Evolutionary conservation across 176 grass and related monocot genomes (phyloP), one percentile per base, ranked within the genome.

Genomic region (Aechmea fasciata): DNA sequence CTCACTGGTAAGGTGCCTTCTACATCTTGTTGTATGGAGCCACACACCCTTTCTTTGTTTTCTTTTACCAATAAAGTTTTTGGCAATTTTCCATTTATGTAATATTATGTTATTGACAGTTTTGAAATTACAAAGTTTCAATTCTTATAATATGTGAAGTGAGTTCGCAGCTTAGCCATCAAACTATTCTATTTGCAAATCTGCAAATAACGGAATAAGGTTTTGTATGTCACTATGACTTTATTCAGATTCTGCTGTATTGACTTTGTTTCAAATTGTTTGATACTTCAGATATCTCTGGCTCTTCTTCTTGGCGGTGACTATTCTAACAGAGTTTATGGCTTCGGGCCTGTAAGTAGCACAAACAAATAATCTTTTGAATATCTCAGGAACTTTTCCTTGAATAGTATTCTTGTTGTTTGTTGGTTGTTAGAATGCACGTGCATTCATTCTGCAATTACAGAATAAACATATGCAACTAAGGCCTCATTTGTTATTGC

Each of bases 301-400:
- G 83, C 88, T 13, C 41, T 96, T 69, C 92, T 96, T 81, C 88
- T 96, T 75, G 92, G 92, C 67, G 79, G 92, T 68, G 92, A 96
- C 69, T 96, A 96, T 75, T 80, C 92, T 75, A 86, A 85, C 3
- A 81, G 92, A 66, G 83, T 96, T 83, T 73, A 57, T 73, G 92
- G 92, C 13, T 92, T 92, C 69, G 92, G 92, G 12, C 82, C 67
- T 10, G 88, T 96, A 85, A 87, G 88, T 80, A 79, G 19, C n/a
- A 59, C 75, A 68, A 68, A 50, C 6, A n/a, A 25, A 70, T 17
- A 29, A 59, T 18, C n/a, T 59, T 59, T 59, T 59, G 14, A 59
- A 59, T 15, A 59, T 8, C 20, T 19, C n/a, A 18, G 54, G 54
- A 68, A 14, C 11, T 68, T 55, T 63, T 14, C 17, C 19, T 19